Base-by-base conservation (phyloP, 2,329 filamentous ascomycete genomes). In the Ophiostoma triangulosporum region DNA sequence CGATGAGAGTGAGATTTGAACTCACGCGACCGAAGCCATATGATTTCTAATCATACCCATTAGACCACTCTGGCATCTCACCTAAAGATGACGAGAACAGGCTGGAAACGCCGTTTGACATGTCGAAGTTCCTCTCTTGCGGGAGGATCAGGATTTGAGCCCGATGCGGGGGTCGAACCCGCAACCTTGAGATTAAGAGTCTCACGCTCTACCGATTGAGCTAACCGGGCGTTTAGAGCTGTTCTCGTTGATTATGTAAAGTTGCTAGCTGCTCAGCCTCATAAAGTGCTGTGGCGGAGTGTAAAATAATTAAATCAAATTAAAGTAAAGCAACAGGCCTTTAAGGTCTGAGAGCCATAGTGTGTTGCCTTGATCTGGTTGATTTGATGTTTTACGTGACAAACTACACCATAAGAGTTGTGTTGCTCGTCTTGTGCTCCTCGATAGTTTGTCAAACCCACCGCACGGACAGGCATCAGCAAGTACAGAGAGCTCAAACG, bases 161-260 rank as follows among this genome's bases (percentile, higher is more conserved):
- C 68, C 66, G 62, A 70, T 67, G 70, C 69, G 70, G 71, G 71
- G 70, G 69, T 73, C 72, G 61, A 63, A 63, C 61, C 61, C 61
- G 60, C 61, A 63, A 62, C 61, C 61, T 62, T 62, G 58, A 61
- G 61, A 62, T 75, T 77, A 77, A 78, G 80, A 83, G 80, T 82
- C 79, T 81, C 74, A 82, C 78, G 79, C 78, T 83, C 80, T 83
- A 82, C 76, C 76, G 76, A 80, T 80, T 80, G 77, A 80, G 77
- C 77, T 80, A 81, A 72, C 74, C 73, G 70, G 73, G 73, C 73
- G 57, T 58, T 56, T 40, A 29, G 43, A 46, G 43, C 43, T 17
- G 20, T 29, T 46, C 43, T 46, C 43, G n/a, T 7, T 46, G 43
- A 46, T 46, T 46, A 46, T 46, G 43, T 46, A 46, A 46, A 46